These are phyloP conservation scores for Diaporthe vaccinii DNA, from an alignment of 2,329 filamentous ascomycete genomes.

Conservation along the genomic window DNA sequence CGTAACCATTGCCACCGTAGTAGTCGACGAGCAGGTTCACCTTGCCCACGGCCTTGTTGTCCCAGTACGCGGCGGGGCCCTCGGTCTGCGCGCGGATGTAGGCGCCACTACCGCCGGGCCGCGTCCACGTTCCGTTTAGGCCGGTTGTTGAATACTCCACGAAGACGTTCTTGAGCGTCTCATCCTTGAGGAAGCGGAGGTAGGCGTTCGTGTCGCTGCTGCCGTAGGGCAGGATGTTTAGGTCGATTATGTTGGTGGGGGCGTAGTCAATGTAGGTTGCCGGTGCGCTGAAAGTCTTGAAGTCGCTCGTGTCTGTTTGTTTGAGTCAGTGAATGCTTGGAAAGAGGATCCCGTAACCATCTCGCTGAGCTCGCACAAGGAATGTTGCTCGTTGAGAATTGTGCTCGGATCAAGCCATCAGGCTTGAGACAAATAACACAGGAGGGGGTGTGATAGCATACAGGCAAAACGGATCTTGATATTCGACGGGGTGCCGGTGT, in stretches of 20 bases:
- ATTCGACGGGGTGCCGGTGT: conserved; percentile 61
- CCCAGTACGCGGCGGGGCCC: conserved; percentile 59
- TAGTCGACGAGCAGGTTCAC: conserved; percentile 65
- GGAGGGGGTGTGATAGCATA: not conserved
- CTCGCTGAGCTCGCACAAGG: not conserved
- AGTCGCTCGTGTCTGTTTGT: conserved; percentile 63
- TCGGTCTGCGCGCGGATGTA: conserved; percentile 59
- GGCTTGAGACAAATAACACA: not conserved
- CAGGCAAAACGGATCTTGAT: conserved; percentile 65
- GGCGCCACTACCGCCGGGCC: conserved; percentile 58
- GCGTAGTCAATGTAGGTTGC: conserved; percentile 64
- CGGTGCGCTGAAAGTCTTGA: conserved; percentile 64
- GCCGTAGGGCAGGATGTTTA: conserved; percentile 67
- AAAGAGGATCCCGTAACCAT: too few relatives aligned
- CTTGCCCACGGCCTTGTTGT: conserved; percentile 55
- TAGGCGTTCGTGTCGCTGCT: conserved; percentile 53
- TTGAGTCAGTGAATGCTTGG: not conserved
- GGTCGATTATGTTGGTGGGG: conserved; percentile 64
- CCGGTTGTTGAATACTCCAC: conserved; percentile 62
- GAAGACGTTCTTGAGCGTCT: conserved; percentile 65
- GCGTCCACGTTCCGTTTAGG: conserved; percentile 65
- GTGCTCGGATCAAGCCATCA: too few relatives aligned
- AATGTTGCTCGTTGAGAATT: not conserved
- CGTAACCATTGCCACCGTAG: conserved; percentile 62
- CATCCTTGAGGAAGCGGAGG: conserved; percentile 69